Evolutionary conservation across 169 alveolate genomes (phyloP).

Genomic region (Plasmodium vivax): DNA sequence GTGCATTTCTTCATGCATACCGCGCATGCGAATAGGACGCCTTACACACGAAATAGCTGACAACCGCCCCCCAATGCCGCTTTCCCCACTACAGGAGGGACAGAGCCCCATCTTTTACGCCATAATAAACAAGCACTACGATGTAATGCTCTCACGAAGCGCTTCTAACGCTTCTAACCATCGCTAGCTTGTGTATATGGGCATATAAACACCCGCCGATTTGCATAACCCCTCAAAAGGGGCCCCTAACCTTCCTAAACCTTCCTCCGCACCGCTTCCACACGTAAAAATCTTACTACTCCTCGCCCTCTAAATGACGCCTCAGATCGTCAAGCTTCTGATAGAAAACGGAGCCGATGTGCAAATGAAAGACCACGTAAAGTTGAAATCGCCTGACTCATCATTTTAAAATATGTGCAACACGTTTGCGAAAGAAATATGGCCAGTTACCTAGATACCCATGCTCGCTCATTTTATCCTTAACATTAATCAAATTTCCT

Average conservation of each 20-base stretch:
- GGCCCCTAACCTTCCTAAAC: background rate
- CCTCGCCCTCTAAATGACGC: background rate
- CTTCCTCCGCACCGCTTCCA: background rate
- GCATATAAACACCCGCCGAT: background rate
- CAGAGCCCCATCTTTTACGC: conserved; percentile 63
- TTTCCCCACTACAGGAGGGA: conserved; percentile 40
- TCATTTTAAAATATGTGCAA: background rate
- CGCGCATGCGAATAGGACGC: background rate
- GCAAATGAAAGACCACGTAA: conserved; percentile 65
- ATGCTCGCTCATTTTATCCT: background rate
- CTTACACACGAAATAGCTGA: background rate
- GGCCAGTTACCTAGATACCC: background rate
- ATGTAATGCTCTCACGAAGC: conserved; percentile 15
- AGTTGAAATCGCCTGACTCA: background rate
- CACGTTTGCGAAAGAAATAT: background rate
- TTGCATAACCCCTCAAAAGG: background rate
- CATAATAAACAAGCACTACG: conserved; percentile 63
- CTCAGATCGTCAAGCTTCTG: conserved; percentile 34
- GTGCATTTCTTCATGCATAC: background rate
- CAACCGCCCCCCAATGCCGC: background rate
- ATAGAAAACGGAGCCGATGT: conserved; percentile 66
- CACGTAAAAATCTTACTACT: background rate
- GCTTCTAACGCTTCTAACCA: background rate
- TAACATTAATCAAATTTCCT: background rate
- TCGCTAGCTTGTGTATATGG: background rate